Evolutionary conservation across 768 basidiomycete genomes (phyloP), one percentile per base, ranked within the genome.

Genomic region (Piloderma croceum): DNA sequence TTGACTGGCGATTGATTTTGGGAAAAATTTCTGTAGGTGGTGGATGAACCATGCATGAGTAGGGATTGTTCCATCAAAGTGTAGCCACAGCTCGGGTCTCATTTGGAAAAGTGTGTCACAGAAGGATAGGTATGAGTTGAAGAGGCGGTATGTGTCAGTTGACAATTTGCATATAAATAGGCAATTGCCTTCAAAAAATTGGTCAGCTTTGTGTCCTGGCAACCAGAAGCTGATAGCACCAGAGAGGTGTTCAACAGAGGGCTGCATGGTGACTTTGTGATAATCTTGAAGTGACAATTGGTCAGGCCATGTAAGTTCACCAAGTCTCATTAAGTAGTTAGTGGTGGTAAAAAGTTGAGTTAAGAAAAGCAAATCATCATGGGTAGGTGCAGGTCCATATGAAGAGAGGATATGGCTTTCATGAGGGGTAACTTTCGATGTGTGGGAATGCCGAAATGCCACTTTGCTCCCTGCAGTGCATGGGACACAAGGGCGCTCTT

Each of bases 381-480:
- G n/a, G n/a, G n/a, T n/a, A n/a, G n/a, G n/a, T n/a, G n/a, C n/a
- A n/a, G n/a, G n/a, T n/a, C n/a, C n/a, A n/a, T n/a, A n/a, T 51
- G 6, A 54, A 38, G 2, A 60, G 47, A 0, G 43, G 56, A 37
- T 38, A 15, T 51, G 4, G 13, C 58, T 12, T 5, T 44, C 12
- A 41, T 32, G n/a, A 69, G 48, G 0, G 68, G 52, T 0, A 29
- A 38, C 43, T 69, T 68, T 2, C 59, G 57, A 0, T 42, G 31
- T 3, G 54, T 40, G 0, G 60, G 49, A 2, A 32, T 33, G 3
- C 52, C 47, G 3, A 34, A 20, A 1, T 57, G 9, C 0, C 53
- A 47, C 19, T 52, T 52, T 42, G 59, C 63, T 0, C 71, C 69
- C 0, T 39, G 20, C 0, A n/a, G n/a, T n/a, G n/a, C n/a, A n/a